Percentiles rank a stretch among this genome's conserved stretches.
Evolutionary conservation across 441 rosid species (phyloP).

Genomic region (Sinapis alba): DNA sequence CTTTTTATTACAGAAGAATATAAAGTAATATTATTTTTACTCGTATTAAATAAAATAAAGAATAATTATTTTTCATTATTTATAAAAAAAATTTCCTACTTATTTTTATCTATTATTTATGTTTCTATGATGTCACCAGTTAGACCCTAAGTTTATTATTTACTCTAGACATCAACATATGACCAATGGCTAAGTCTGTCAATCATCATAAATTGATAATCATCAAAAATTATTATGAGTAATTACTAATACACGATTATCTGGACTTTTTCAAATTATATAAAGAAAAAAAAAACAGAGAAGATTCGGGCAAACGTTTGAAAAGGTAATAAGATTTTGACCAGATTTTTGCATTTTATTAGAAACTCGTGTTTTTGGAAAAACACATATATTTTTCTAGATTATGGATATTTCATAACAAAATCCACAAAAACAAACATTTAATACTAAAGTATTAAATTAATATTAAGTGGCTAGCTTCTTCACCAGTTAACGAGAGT

Average conservation of each 20-base stretch:
- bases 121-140: too few species aligned
- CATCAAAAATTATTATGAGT: not conserved
- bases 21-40: too few species aligned
- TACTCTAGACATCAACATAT: not conserved
- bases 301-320: constrained; percentile 5
- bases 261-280: not conserved
- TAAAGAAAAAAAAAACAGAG: not conserved
- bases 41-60: too few species aligned
- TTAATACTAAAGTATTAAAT: too few species aligned
- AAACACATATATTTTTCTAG: not conserved
- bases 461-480: not conserved
- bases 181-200: too few species aligned
- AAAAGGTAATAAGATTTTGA: not conserved
- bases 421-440: not conserved
- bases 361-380: not conserved
- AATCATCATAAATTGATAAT: too few species aligned
- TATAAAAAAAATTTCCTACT: too few species aligned
- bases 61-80: too few species aligned
- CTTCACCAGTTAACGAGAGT: not conserved
- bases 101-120: too few species aligned
- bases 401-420: not conserved
- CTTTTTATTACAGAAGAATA: too few species aligned
- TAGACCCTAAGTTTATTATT: too few species aligned
- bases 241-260: not conserved
- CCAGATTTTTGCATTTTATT: constrained; percentile 1